phyloP scores from a whole-genome alignment of 2,329 filamentous ascomycete species.

The Hyphodiscus sp. region DNA sequence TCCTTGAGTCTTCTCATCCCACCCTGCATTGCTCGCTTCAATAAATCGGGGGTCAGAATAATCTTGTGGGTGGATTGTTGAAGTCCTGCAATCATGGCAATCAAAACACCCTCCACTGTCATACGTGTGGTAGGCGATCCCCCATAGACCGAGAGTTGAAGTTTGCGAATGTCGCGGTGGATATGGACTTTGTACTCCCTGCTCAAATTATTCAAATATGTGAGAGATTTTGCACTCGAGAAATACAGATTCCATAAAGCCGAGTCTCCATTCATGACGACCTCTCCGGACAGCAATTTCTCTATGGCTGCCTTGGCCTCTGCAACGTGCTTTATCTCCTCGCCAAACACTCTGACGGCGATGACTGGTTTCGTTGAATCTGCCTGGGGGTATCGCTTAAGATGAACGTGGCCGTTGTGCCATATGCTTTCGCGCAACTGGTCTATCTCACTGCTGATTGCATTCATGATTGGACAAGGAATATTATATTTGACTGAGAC shows the following conservation, averaged over 20 bases:
- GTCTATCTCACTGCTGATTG: slow-evolving; percentile 28
- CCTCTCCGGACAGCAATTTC: slow-evolving; percentile 29
- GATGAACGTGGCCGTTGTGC: slow-evolving; percentile 26
- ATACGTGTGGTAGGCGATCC: not conserved
- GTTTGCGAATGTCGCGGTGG: slow-evolving; percentile 26
- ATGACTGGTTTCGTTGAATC: slow-evolving; percentile 25
- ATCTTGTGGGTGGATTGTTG: not conserved
- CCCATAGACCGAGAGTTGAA: slow-evolving; percentile 25
- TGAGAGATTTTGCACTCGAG: slow-evolving; percentile 11
- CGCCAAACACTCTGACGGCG: slow-evolving; percentile 35
- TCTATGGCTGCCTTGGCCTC: slow-evolving; percentile 30
- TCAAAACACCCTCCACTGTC: not conserved
- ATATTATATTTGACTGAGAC: slow-evolving; percentile 35
- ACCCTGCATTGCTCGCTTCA: slow-evolving; percentile 8
- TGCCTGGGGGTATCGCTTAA: slow-evolving; percentile 23
- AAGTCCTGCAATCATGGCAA: not conserved
- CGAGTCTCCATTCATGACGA: slow-evolving; percentile 22
- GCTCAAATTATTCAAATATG: slow-evolving; percentile 5
- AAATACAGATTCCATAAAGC: slow-evolving; percentile 31
- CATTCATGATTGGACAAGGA: slow-evolving; percentile 29
- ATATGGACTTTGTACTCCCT: slow-evolving; percentile 22
- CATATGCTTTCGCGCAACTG: slow-evolving; percentile 23
- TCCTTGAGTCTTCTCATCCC: slow-evolving; percentile 29
- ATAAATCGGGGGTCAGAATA: not conserved
- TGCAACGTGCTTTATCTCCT: slow-evolving; percentile 26